Evolutionary conservation across 2,329 filamentous ascomycete genomes (phyloP).

Genomic region (Hymenoscyphus salicellus): DNA sequence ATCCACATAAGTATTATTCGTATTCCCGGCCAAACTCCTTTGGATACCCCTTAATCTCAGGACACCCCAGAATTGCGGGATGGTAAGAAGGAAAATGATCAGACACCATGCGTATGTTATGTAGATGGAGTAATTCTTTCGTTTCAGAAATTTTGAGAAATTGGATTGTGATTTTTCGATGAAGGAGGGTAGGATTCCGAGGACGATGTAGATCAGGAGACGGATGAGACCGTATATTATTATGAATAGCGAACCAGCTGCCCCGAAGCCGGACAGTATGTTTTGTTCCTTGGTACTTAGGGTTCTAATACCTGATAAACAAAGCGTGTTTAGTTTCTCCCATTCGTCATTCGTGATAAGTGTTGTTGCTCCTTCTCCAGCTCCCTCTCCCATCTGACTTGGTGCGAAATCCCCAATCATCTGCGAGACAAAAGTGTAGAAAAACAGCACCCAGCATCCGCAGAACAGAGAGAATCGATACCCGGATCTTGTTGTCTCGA

Average conservation of each 20-base stretch:
- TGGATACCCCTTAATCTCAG: conserved; percentile 16
- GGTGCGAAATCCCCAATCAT: conserved; percentile 18
- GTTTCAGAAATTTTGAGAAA: not conserved
- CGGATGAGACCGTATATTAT: not conserved
- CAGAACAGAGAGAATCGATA: conserved; percentile 17
- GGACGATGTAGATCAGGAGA: not conserved
- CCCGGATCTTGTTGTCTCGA: not conserved
- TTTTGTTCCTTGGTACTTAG: not conserved
- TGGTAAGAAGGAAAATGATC: not conserved
- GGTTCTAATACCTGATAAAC: not conserved
- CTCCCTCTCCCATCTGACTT: conserved; percentile 14
- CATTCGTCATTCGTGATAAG: conserved; percentile 15
- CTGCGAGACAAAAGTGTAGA: conserved; percentile 19
- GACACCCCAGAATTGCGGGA: conserved; percentile 18
- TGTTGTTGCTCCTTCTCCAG: conserved; percentile 8
- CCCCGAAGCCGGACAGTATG: not conserved
- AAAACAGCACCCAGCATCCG: conserved; percentile 18
- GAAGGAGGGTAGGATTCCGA: not conserved
- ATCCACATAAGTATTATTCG: conserved; percentile 14
- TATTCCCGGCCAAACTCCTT: conserved; percentile 9
- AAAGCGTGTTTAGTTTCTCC: not conserved
- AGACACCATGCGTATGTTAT: not conserved
- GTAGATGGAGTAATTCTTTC: not conserved
- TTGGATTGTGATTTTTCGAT: not conserved
- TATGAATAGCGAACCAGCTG: not conserved